Evolutionary conservation across 2,329 filamentous ascomycete species (phyloP), one percentile per base, ranked within the genome.

Genomic region (Apiospora koreana): DNA sequence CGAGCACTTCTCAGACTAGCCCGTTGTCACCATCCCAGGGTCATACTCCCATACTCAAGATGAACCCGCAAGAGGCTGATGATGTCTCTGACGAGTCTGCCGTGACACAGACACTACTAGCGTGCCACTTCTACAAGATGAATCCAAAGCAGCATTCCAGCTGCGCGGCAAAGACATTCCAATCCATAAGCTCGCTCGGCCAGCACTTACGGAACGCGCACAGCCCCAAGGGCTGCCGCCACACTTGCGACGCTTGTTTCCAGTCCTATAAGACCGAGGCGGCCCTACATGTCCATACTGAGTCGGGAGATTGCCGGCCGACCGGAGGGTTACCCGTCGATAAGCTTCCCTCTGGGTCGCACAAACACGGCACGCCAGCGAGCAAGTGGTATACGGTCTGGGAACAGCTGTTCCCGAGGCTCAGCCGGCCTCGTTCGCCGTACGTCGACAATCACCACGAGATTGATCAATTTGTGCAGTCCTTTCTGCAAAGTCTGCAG

Each of bases 81-180:
- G 18, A 12, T 16, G 18, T n/a, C 8, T 21, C 50, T 8, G 16
- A 35, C 50, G 35, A 3, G 8, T 3, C 28, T n/a, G 10, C 25
- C 21, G 23, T 5, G 16, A 21, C 50, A 9, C 31, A 18, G 0
- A 58, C 28, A 7, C 10, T 8, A 16, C 18, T 65, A 25, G 62
- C 38, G 3, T 65, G 62, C 25, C 64, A 65, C 38, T 65, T 45
- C 38, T 65, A 65, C 38, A 65, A 65, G 14, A 65, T 65, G 64
- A 65, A 43, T 3, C 64, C 64, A 7, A 42, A 45, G 42, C 64
- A 45, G 8, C n/a, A 65, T 18, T 28, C 42, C n/a, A 18, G 16
- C 2, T 65, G 64, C 8, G 23, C n/a, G 1, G 16, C 6, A 0
- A 65, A 18, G 38, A 65, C 64, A 0, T 65, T 65, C 14, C 38